These are phyloP conservation scores for Lepidium didymum DNA, from an alignment of 345 rosid genomes.

Conservation along the genomic window DNA sequence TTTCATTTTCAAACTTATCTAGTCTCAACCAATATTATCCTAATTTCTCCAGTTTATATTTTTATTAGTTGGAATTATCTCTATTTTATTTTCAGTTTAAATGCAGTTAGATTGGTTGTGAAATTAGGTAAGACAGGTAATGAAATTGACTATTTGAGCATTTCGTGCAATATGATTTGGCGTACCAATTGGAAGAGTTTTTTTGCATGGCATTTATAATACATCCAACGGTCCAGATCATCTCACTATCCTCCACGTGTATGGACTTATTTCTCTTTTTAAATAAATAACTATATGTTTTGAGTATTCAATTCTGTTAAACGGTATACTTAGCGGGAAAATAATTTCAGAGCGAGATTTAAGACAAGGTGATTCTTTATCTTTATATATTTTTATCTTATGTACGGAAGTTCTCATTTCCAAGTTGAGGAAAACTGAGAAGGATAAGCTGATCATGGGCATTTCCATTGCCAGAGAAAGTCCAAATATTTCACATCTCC, in stretches of 20 bases:
- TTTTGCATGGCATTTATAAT: constrained; percentile 23
- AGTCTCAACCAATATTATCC: not conserved
- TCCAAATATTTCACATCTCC: too few relatives aligned
- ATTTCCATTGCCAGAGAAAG: too few relatives aligned
- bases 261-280: not conserved
- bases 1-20: not conserved
- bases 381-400: too few relatives aligned
- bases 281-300: not conserved
- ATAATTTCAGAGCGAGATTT: too few relatives aligned
- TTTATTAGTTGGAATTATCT: not conserved
- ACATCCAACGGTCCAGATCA: constrained; percentile 20
- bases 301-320: too few relatives aligned
- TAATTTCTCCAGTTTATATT: too few relatives aligned
- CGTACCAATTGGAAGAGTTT: constrained; percentile 20
- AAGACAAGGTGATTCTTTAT: too few relatives aligned
- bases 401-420: too few relatives aligned
- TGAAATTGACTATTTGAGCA: not conserved
- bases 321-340: too few relatives aligned
- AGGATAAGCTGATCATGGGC: too few relatives aligned
- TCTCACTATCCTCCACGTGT: constrained; percentile 16
- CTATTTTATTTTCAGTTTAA: not conserved
- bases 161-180: constrained; percentile 20
- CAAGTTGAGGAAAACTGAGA: too few relatives aligned
- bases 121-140: constrained; percentile 17
- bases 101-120: constrained; percentile 13